Percentiles rank a stretch among this genome's conserved stretches.
phyloP scores from a whole-genome alignment of 352 stramenopile species.

The Blastocystis sp. region DNA sequence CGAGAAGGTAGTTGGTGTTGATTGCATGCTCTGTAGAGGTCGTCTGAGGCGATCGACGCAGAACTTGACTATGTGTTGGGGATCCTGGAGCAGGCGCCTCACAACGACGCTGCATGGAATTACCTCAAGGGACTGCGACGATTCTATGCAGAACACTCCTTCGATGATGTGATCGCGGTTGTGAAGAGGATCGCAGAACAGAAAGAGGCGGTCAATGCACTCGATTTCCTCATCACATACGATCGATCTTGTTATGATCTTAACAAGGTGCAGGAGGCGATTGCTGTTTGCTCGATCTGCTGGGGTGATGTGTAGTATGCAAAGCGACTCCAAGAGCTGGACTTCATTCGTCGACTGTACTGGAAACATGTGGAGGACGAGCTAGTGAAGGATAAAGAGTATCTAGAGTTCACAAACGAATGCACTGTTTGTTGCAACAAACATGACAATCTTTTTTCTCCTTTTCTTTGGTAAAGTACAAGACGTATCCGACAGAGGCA shows the following conservation, averaged over 20 bases:
- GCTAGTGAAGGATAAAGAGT: not conserved
- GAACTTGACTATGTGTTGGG: not conserved
- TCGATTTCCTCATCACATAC: not conserved
- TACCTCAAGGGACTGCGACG: not conserved
- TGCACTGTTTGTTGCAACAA: not conserved
- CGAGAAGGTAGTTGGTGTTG: not conserved
- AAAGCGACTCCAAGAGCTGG: not conserved
- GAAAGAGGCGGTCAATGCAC: not conserved
- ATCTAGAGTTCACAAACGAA: not conserved
- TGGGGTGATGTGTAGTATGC: not conserved
- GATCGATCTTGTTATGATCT: not conserved
- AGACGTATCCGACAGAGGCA: not conserved
- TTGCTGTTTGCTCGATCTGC: not conserved
- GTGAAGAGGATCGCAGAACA: not conserved
- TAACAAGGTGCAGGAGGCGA: not conserved
- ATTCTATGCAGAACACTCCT: not conserved
- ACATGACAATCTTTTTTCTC: not conserved
- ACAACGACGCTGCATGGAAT: constrained; percentile 50
- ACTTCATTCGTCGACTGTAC: not conserved
- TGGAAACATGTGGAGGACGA: not conserved
- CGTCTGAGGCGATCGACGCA: not conserved
- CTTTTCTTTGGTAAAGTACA: not conserved
- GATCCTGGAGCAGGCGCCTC: not conserved
- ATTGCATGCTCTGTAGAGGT: not conserved
- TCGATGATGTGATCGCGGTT: not conserved